These are phyloP conservation scores for Eremochloa ophiuroides DNA, from an alignment of 176 grass and related monocot genomes.

Conservation along the genomic window DNA sequence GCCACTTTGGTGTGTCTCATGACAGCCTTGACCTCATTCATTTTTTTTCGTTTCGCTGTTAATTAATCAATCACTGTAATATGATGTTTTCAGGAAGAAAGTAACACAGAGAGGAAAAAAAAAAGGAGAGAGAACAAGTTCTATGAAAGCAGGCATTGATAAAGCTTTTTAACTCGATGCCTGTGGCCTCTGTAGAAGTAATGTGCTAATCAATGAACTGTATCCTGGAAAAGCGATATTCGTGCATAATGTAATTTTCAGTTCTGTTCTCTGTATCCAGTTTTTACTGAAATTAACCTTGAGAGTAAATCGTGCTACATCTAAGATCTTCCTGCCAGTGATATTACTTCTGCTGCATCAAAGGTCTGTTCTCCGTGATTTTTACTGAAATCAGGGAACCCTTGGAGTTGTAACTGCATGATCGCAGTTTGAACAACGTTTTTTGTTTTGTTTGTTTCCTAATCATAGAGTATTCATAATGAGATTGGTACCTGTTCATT, in stretches of 20 bases:
- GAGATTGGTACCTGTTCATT: background rate
- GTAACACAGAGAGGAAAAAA: background rate
- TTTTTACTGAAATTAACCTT: constrained; percentile 11
- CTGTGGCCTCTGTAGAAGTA: constrained; percentile 28
- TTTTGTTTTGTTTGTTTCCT: background rate
- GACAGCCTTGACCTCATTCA: constrained; percentile 33
- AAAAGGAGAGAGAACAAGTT: background rate
- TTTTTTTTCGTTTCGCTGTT: constrained; percentile 23
- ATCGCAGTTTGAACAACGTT: background rate
- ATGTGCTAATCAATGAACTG: constrained; percentile 17
- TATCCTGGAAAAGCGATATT: constrained; percentile 5
- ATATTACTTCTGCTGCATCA: too few relatives aligned
- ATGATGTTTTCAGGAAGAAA: constrained; percentile 29
- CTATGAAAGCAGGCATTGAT: constrained; percentile 11
- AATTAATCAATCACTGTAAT: constrained; percentile 21
- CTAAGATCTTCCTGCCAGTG: background rate
- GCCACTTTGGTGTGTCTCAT: constrained; percentile 20
- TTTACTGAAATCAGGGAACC: too few relatives aligned
- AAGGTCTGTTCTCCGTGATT: too few relatives aligned
- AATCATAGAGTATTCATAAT: background rate
- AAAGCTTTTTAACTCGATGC: constrained; percentile 14
- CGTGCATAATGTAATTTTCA: constrained; percentile 17
- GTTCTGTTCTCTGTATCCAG: background rate
- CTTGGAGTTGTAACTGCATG: background rate
- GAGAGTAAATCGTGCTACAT: background rate